These are phyloP conservation scores for Penicillium desertorum DNA, from an alignment of 495 filamentous ascomycete genomes.

Conservation along the genomic window DNA sequence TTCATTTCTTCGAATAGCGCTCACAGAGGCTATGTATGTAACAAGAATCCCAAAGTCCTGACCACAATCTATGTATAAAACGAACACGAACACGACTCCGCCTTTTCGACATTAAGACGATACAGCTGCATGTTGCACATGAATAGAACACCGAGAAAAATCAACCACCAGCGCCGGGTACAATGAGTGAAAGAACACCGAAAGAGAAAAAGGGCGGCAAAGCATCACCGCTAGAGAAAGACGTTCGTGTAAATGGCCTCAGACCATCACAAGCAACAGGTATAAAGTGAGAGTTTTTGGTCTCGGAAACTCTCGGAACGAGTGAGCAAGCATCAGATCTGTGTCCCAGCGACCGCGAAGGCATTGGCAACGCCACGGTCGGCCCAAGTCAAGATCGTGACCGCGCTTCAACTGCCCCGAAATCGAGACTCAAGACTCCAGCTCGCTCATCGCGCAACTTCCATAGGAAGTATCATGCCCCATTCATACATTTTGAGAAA, in stretches of 20 bases:
- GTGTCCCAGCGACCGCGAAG: slow-evolving; percentile 2
- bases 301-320: slow-evolving; percentile 3
- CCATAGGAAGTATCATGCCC: slow-evolving; percentile 26
- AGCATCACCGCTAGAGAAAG: slow-evolving; percentile 9
- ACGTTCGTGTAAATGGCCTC: slow-evolving; percentile 4
- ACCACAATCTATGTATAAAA: slow-evolving; percentile 30
- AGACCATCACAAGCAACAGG: slow-evolving; percentile 2
- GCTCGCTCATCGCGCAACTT: slow-evolving; percentile 19
- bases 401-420: slow-evolving; percentile 12
- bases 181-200: slow-evolving; percentile 14
- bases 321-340: slow-evolving; percentile 1
- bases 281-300: slow-evolving; percentile 8
- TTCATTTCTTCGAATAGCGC: slow-evolving; percentile 17
- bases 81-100: slow-evolving; percentile 7
- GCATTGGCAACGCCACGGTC: slow-evolving; percentile 1
- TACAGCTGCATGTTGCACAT: slow-evolving; percentile 31
- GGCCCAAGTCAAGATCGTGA: slow-evolving; percentile 12
- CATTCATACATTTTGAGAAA: slow-evolving; percentile 21
- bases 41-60: slow-evolving; percentile 16
- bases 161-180: slow-evolving; percentile 46
- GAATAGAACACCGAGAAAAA: slow-evolving; percentile 35
- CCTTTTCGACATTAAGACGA: slow-evolving; percentile 21
- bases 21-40: slow-evolving; percentile 31
- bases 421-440: slow-evolving; percentile 1
- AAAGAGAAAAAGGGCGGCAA: slow-evolving; percentile 18